Percentiles rank a stretch among this genome's conserved stretches.
Conservation (phyloP, 805 yeast species). For the Metschnikowia amazonensis region DNA sequence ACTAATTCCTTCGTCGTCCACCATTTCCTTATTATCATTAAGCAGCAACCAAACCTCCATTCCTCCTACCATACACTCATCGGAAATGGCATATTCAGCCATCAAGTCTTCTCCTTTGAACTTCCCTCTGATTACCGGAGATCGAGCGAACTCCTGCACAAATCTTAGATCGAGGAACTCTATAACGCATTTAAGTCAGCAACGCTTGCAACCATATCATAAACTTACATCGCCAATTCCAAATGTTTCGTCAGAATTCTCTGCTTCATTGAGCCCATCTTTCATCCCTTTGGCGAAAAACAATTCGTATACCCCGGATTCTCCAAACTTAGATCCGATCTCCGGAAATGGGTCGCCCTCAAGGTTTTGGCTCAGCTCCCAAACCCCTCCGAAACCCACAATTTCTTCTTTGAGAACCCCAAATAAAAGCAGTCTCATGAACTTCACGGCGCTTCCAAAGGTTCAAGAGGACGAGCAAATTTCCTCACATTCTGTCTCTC, state of each 20-base stretch:
- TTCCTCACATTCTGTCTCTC: conserved; percentile 8
- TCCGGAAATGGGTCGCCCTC: conserved; percentile 56
- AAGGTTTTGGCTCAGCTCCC: conserved; percentile 48
- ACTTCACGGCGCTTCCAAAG: conserved; percentile 1
- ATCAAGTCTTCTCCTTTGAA: conserved; percentile 6
- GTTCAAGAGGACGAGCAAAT: conserved; percentile 4
- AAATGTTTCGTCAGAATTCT: conserved; percentile 12
- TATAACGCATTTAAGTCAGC: conserved; percentile 26
- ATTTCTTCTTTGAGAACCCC: conserved; percentile 19
- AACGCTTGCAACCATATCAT: conserved; percentile 37
- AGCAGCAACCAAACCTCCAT: conserved; percentile 19
- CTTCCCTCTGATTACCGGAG: conserved; percentile 8
- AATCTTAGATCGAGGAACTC: conserved; percentile 19
- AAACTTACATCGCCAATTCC: conserved; percentile 30
- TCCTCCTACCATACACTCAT: not conserved
- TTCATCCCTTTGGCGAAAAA: conserved; percentile 27
- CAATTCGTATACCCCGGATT: conserved; percentile 38
- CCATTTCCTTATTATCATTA: conserved; percentile 38
- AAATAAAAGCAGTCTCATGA: conserved; percentile 1
- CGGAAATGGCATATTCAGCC: not conserved
- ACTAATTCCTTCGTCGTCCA: conserved; percentile 40
- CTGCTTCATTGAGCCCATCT: conserved; percentile 20
- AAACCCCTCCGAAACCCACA: conserved; percentile 46
- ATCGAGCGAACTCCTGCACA: conserved; percentile 18
- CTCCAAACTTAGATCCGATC: conserved; percentile 50